phyloP scores from a whole-genome alignment of 352 stramenopile genomes.

The Detonula confervacea region DNA sequence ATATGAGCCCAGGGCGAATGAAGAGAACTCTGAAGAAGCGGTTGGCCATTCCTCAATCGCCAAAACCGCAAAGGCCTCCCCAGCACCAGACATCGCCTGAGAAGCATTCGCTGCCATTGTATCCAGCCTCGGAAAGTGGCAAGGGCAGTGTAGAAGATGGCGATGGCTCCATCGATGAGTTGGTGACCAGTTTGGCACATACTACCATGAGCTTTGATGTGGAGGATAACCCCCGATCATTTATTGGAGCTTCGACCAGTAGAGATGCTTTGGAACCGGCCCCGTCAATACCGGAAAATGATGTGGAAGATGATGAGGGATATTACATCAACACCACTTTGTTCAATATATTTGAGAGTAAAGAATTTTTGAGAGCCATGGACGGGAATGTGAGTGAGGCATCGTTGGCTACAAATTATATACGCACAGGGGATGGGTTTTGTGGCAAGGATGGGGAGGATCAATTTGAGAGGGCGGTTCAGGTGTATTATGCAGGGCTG shows the following conservation, averaged over 20 bases:
- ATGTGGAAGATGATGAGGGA: constrained; percentile 2
- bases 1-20: constrained; percentile 32
- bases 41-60: constrained; percentile 19
- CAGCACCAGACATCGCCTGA: not conserved
- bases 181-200: constrained; percentile 18
- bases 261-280: too few relatives aligned
- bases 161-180: constrained; percentile 20
- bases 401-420: constrained; percentile 42
- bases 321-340: constrained; percentile 42
- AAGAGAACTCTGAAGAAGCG: constrained; percentile 39
- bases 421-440: constrained; percentile 47
- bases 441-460: constrained; percentile 7
- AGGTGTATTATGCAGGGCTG: constrained; percentile 57
- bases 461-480: constrained; percentile 34
- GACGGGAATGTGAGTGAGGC: constrained; percentile 38
- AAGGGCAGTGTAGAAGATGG: constrained; percentile 17
- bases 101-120: constrained; percentile 4
- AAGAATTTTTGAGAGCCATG: constrained; percentile 54
- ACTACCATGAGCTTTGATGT: constrained; percentile 57
- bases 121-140: not conserved
- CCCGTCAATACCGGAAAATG: not conserved
- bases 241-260: too few relatives aligned
- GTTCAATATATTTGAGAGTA: constrained; percentile 51
- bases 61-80: constrained; percentile 1
- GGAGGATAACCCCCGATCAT: constrained; percentile 26